phyloP scores from a whole-genome alignment of 352 stramenopile genomes.

The Thalassiosira hispida region DNA sequence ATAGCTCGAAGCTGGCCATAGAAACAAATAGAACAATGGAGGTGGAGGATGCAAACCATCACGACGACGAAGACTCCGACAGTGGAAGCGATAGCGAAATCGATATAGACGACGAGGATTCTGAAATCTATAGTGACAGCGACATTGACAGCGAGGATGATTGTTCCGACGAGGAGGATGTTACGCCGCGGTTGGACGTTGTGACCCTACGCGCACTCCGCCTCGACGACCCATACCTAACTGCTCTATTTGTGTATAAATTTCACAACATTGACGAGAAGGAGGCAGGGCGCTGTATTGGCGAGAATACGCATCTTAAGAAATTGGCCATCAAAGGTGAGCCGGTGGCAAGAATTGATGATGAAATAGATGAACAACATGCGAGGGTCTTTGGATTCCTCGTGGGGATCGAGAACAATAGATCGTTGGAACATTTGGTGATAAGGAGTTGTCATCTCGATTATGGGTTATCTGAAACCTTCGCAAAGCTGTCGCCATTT shows the following conservation, averaged over 20 bases:
- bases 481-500: not conserved
- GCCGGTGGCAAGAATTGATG: no score
- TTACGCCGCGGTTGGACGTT: no score
- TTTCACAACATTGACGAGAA: not conserved
- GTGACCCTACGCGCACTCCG: not conserved
- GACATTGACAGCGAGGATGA: not conserved
- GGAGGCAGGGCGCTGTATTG: not conserved
- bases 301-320: not conserved
- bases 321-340: slow-evolving; percentile 6
- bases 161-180: not conserved
- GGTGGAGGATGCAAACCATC: no score
- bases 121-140: not conserved
- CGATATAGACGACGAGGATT: no score
- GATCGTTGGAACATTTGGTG: no score
- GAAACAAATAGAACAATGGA: no score
- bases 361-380: not conserved
- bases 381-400: slow-evolving; percentile 1
- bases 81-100: no score
- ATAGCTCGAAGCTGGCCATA: no score
- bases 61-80: no score
- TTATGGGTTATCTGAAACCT: no score
- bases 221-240: not conserved
- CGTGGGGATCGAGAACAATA: no score
- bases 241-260: not conserved
- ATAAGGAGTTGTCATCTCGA: no score